Base-by-base conservation (phyloP, 208 protist species). In the Wallacemonas collosoma region DNA sequence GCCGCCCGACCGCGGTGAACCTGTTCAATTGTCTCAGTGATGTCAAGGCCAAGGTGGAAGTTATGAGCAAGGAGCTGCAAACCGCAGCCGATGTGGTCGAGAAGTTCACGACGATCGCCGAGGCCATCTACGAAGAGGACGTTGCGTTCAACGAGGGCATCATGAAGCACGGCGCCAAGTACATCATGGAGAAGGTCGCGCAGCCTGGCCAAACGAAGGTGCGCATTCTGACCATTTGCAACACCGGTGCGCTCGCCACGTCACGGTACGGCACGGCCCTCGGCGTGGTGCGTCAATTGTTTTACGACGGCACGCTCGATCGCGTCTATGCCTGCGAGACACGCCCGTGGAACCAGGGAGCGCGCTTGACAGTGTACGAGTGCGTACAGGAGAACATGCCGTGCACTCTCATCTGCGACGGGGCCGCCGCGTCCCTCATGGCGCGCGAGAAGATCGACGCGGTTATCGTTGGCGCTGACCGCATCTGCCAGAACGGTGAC, bases 1-100 rank as follows among this genome's bases (percentile, higher is more conserved):
- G 93, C 56, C 89, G 98, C 17, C 98, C 98, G 8, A 99, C 98
- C 3, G 98, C 98, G 2, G 98, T 99, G 39, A 98, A 98, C 86
- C 89, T 99, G 0, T 96, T 92, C 66, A 97, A 98, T 72, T 94
- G 89, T 56, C 87, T 97, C 26, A 68, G 53, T 17, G 73, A 93
- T 17, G 56, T 97, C 2, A 87, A 93, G 69, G 35, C 38, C 11
- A 68, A 87, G 36, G 73, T 96, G 17, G 68, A 80, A 14, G 50
- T 43, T 39, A 50, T 76, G n/a, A 38, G 47, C 9, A 81, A 63
- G 11, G 65, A 56, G 7, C 45, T 60, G n/a, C 40, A 47, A 5
- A 76, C 76, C 12, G 65, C 80, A 2, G 38, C 50, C 14, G 81
- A 61, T 12, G 72, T 95, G 36, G 76, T 93, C n/a, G 72, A 83